Evolutionary conservation across 257 asterid species (phyloP), one percentile per base, ranked within the genome.

Genomic region (Nicotiana noctiflora): DNA sequence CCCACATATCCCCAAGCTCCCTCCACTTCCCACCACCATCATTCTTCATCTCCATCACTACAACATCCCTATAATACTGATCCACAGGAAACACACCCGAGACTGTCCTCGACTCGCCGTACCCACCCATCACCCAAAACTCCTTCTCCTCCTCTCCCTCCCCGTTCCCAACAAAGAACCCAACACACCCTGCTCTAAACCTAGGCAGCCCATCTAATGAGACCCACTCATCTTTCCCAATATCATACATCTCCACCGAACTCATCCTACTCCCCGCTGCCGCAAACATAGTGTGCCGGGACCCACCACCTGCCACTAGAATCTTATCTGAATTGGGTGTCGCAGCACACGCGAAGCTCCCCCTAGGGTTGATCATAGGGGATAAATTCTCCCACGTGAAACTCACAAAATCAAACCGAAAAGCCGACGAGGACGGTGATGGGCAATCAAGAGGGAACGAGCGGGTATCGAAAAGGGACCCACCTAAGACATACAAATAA

Each of bases 121-220:
- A 95, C 44, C 99, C 99, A 53, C 98, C 99, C 99, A 93, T 93
- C 53, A 93, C 99, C 99, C 98, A 95, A 83, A 95, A 95, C 90
- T 95, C 98, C 83, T 68, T 84, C 49, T 82, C 83, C 66, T 82
- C 84, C 66, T 79, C 84, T 37, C 85, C 15, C 93, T 12, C 87
- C 27, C 86, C 87, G 63, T 40, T 56, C 15, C 94, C 97, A 49
- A 86, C 85, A 55, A 91, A 82, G 84, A 95, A 93, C 72, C 99
- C 97, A 40, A 86, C 96, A 75, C 99, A 95, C 13, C 99, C 99
- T 1, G 99, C 98, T 51, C 99, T 88, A 88, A 92, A 92, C 91
- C 96, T 89, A 1, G 99, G 99, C 89, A 95, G 78, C 18, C 97
- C 96, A 78, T 93, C 98, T 92, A 95, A 83, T 0, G 90, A 86